A percentile compares a stretch with the other conserved stretches of the same genome.
Conservation (phyloP, 306 rosid genomes). For the Medicago truncatula region DNA sequence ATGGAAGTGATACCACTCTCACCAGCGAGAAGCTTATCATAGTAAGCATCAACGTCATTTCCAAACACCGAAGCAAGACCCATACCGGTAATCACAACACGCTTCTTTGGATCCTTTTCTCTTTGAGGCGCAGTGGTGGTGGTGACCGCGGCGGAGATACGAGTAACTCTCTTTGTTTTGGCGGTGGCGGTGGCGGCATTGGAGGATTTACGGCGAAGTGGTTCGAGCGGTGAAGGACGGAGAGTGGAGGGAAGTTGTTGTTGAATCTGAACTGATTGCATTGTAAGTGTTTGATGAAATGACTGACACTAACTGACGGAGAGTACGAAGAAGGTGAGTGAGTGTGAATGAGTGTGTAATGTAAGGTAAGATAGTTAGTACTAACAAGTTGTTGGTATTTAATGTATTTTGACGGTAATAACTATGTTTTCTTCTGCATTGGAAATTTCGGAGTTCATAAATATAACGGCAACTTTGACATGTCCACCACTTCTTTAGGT, state of each 20-base stretch:
- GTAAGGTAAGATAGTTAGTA: no score
- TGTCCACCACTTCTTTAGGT: no score
- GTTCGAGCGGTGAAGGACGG: slow-evolving; percentile 61
- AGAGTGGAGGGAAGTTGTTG: slow-evolving; percentile 51
- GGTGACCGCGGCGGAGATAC: slow-evolving; percentile 50
- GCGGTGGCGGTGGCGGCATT: slow-evolving; percentile 16
- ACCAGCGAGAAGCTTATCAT: slow-evolving; percentile 84
- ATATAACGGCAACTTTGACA: no score
- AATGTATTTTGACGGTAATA: no score
- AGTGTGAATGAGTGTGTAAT: neutral
- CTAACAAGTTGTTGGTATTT: no score
- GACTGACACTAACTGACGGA: neutral
- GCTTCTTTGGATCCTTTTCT: slow-evolving; percentile 91
- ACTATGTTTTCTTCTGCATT: no score
- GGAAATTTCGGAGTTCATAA: no score
- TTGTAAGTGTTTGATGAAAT: slow-evolving; percentile 22
- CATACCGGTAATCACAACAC: slow-evolving; percentile 94
- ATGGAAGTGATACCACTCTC: slow-evolving; percentile 83
- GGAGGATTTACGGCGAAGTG: slow-evolving; percentile 48
- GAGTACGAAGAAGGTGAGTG: slow-evolving; percentile 1
- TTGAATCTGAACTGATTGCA: slow-evolving; percentile 62
- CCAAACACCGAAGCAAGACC: slow-evolving; percentile 95
- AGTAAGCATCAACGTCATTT: slow-evolving; percentile 73
- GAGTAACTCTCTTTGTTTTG: slow-evolving; percentile 43
- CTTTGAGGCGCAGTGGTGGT: slow-evolving; percentile 70